Evolutionary conservation across 768 basidiomycete genomes (phyloP), one percentile per base, ranked within the genome.

Genomic region (Rhodotorula sphaerocarpa): DNA sequence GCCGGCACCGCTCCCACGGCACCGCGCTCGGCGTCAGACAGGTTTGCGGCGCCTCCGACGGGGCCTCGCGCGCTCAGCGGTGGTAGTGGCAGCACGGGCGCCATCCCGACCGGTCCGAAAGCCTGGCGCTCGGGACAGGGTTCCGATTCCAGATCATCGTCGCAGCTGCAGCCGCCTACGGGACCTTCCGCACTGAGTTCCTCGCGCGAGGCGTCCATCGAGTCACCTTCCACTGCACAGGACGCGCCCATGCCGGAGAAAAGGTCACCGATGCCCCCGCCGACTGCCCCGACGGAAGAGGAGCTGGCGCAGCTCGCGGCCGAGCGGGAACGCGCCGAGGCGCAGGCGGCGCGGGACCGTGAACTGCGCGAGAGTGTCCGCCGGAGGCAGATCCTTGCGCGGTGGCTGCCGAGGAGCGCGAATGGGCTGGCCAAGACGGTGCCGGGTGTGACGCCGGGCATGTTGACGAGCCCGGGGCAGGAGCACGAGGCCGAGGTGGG

Each of bases 41-140:
- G 52, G 5, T 51, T 39, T 42, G 30, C 31, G 27, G 33, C 20
- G 39, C 46, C 11, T 28, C 36, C 30, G 52, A 14, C 1, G 33
- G 43, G 4, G 25, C 52, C 9, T 27, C 41, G 27, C 30, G 48
- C 27, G 27, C 57, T 9, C 23, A 9, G 5, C 15, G 20, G 50
- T 3, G 25, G 16, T 1, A 23, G 42, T 18, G 42, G 30, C 23
- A 39, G 39, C 7, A 21, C 27, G 5, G 25, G 47, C 14, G 36
- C 57, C 0, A 43, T 58, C 18, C 63, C 63, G 30, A 64, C 63
- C 2, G 63, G 63, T 2, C 63, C 63, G 41, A 64, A 59, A 34
- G 63, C 63, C 2, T 64, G 63, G 63, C 50, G 50, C 2, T 10
- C 33, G 14, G 33, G 33, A 6, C 50, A 51, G n/a, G n/a, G n/a